A percentile compares a stretch with the other conserved stretches of the same genome.
Conservation (phyloP, 345 rosid species). For the Nasturtium officinale region DNA sequence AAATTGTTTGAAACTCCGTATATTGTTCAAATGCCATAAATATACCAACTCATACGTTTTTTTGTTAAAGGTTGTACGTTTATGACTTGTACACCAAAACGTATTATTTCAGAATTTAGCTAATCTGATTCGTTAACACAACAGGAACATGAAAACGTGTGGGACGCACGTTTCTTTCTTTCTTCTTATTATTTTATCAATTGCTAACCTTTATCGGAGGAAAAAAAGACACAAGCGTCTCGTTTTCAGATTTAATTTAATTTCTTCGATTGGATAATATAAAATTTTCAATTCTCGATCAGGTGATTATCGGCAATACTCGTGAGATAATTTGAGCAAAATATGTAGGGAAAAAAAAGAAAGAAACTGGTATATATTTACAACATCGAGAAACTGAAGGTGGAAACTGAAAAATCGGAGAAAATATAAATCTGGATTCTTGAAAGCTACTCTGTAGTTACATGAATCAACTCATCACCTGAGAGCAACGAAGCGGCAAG, state of each 20-base stretch:
- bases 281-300: neutral
- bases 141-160: constrained; percentile 27
- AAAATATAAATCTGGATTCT: neutral
- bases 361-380: constrained; percentile 20
- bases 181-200: neutral
- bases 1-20: neutral
- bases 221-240: constrained; percentile 13
- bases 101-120: constrained; percentile 26
- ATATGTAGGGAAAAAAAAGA: neutral
- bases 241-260: neutral
- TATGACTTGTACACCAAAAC: constrained; percentile 21
- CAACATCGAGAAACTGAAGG: constrained; percentile 10
- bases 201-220: neutral
- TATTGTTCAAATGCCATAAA: constrained; percentile 1
- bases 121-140: constrained; percentile 16
- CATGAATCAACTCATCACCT: constrained; percentile 31
- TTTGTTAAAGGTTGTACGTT: neutral
- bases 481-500: constrained; percentile 43
- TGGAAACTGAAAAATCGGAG: neutral
- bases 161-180: constrained; percentile 28
- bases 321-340: neutral
- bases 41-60: constrained; percentile 12
- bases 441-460: constrained; percentile 40
- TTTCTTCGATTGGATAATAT: neutral
- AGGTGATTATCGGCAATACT: neutral